Evolutionary conservation across 2,329 filamentous ascomycete species (phyloP).

Genomic region (Xylaria sp.): DNA sequence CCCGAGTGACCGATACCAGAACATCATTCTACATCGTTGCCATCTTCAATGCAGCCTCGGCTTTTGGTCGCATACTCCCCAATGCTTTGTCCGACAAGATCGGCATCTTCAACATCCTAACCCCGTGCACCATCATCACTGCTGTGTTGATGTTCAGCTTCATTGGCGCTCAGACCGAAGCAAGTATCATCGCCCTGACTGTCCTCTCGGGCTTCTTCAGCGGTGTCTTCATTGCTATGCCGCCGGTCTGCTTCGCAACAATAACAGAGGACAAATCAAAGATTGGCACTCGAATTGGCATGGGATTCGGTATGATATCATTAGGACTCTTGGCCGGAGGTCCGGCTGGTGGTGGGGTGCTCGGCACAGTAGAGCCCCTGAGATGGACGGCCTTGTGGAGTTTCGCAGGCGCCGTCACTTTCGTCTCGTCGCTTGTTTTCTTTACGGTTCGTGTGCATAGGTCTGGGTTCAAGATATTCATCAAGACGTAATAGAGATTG

Average conservation of each 20-base stretch:
- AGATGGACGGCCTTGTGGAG: constrained; percentile 37
- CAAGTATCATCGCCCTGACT: constrained; percentile 43
- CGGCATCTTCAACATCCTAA: constrained; percentile 44
- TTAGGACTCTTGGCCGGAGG: constrained; percentile 43
- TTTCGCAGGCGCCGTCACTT: too few relatives aligned
- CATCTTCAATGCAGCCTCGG: constrained; percentile 48
- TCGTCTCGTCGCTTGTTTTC: too few relatives aligned
- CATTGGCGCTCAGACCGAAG: constrained; percentile 41
- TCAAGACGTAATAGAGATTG: too few relatives aligned
- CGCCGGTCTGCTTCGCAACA: constrained; percentile 46
- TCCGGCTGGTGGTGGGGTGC: constrained; percentile 43
- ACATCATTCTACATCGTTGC: constrained; percentile 49
- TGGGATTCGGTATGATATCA: constrained; percentile 41
- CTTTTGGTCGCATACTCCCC: constrained; percentile 48
- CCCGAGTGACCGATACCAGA: constrained; percentile 35
- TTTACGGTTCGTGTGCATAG: too few relatives aligned
- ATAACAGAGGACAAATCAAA: constrained; percentile 48
- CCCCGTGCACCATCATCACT: background rate
- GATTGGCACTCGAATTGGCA: constrained; percentile 51
- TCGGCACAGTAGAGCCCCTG: constrained; percentile 30
- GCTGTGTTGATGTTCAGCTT: constrained; percentile 37
- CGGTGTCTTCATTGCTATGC: constrained; percentile 50
- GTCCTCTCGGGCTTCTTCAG: constrained; percentile 50
- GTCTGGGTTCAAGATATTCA: too few relatives aligned
- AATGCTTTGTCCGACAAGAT: constrained; percentile 46